phyloP scores from a whole-genome alignment of 768 basidiomycete genomes.

The Lactifluus subvellereus region DNA sequence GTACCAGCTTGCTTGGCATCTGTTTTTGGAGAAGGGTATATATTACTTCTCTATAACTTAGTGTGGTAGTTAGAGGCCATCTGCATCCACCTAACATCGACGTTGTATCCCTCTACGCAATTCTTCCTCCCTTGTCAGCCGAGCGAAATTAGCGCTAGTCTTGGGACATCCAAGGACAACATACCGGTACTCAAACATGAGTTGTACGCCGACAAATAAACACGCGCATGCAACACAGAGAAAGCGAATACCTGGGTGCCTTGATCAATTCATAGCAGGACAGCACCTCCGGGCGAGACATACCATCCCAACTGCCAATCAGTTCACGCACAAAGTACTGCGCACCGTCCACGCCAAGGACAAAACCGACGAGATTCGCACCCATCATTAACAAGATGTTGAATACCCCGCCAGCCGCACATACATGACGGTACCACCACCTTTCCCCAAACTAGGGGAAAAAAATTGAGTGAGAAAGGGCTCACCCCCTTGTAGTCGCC shows the following conservation, averaged over 20 bases:
- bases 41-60: too few species aligned
- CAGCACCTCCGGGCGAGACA: neutral
- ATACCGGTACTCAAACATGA: slow-evolving; percentile 96
- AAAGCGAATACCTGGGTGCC: slow-evolving; percentile 55
- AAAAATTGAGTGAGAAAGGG: neutral
- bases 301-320: slow-evolving; percentile 62
- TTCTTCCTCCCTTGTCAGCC: slow-evolving; percentile 30
- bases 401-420: slow-evolving; percentile 73
- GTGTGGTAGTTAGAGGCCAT: neutral
- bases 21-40: too few species aligned
- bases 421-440: slow-evolving; percentile 82
- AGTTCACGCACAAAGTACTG: slow-evolving; percentile 59
- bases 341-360: slow-evolving; percentile 79
- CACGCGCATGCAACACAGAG: slow-evolving; percentile 51
- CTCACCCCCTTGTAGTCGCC: neutral
- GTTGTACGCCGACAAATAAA: slow-evolving; percentile 76
- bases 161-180: slow-evolving; percentile 26
- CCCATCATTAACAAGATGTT: slow-evolving; percentile 87
- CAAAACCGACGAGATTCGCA: slow-evolving; percentile 94
- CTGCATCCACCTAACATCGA: slow-evolving; percentile 8
- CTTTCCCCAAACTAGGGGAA: slow-evolving; percentile 52
- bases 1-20: too few species aligned
- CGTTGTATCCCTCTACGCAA: slow-evolving; percentile 25
- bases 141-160: neutral
- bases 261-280: neutral